phyloP scores from a whole-genome alignment of 2,329 filamentous ascomycete genomes.

The Hypoxylon sp. region DNA sequence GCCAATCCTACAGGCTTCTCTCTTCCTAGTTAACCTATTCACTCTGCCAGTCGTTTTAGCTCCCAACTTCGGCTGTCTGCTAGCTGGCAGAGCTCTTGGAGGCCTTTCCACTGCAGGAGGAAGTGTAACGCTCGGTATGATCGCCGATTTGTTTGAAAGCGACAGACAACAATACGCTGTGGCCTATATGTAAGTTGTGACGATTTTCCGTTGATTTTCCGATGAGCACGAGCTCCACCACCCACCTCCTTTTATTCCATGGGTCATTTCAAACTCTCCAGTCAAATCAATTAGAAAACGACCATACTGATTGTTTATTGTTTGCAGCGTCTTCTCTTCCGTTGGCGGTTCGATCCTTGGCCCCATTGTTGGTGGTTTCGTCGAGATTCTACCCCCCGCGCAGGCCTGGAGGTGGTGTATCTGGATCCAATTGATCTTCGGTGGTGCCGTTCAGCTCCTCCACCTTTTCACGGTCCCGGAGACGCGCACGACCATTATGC shows the following conservation, averaged over 20 bases:
- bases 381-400: slow-evolving; percentile 71
- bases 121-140: slow-evolving; percentile 81
- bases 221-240: not conserved
- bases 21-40: slow-evolving; percentile 84
- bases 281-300: not conserved
- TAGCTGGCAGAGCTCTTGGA: slow-evolving; percentile 79
- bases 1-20: slow-evolving; percentile 79
- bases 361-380: slow-evolving; percentile 84
- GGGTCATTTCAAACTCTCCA: not conserved
- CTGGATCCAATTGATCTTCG: slow-evolving; percentile 89
- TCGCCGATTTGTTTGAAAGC: slow-evolving; percentile 80
- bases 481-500: slow-evolving; percentile 81
- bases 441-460: slow-evolving; percentile 75
- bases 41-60: slow-evolving; percentile 80
- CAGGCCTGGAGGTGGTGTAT: slow-evolving; percentile 75
- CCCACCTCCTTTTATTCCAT: not conserved
- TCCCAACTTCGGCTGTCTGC: slow-evolving; percentile 78
- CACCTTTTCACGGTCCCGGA: slow-evolving; percentile 82
- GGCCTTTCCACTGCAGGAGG: slow-evolving; percentile 80
- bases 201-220: not conserved
- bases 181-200: slow-evolving; percentile 68
- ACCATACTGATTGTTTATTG: slow-evolving; percentile 8
- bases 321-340: slow-evolving; percentile 76
- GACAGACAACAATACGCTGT: slow-evolving; percentile 82
- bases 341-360: slow-evolving; percentile 83